Evolutionary conservation across 2,329 filamentous ascomycete genomes (phyloP), one percentile per base, ranked within the genome.

Genomic region (Cladosporium austrohemisphaericum): DNA sequence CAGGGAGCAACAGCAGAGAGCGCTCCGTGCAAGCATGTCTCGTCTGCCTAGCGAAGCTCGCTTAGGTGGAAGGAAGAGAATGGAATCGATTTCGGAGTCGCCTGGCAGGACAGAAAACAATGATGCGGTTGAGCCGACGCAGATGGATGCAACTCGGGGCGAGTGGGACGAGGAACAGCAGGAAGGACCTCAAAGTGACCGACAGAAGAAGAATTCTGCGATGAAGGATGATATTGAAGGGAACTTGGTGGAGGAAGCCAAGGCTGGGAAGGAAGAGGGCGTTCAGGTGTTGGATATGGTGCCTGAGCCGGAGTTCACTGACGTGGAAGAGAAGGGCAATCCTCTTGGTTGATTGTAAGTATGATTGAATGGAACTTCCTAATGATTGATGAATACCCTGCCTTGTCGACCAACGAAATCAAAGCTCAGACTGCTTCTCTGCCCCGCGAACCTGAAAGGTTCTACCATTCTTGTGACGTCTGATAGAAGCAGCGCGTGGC

Each of bases 261-360:
- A 23, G 40, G 48, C 46, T 5, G 53, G 52, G 3, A 52, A 58
- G 49, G 50, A 55, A 40, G 55, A 54, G 25, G 35, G 47, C 31
- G 18, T 54, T 8, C 25, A 26, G 8, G 36, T 23, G 3, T 28
- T 32, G 41, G 35, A 48, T 41, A 49, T 49, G 48, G 22, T 50
- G 28, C 31, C 41, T 7, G 59, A 58, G 40, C 41, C 52, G 19
- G 47, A 53, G 23, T 64, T 63, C 45, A 49, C 50, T 14, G 62
- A 63, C 53, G n/a, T 63, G 28, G 33, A 60, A 41, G 62, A 64
- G 55, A 64, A 60, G 55, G 52, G 41, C 11, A 62, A 64, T 51
- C 62, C 62, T 9, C 47, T 63, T 31, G 61, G 53, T 6, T 58
- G 38, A 41, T 20, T n/a, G 8, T 23, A 6, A 1, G 22, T 25